phyloP scores from a whole-genome alignment of 352 stramenopile species.

The Pythium angustatum region DNA sequence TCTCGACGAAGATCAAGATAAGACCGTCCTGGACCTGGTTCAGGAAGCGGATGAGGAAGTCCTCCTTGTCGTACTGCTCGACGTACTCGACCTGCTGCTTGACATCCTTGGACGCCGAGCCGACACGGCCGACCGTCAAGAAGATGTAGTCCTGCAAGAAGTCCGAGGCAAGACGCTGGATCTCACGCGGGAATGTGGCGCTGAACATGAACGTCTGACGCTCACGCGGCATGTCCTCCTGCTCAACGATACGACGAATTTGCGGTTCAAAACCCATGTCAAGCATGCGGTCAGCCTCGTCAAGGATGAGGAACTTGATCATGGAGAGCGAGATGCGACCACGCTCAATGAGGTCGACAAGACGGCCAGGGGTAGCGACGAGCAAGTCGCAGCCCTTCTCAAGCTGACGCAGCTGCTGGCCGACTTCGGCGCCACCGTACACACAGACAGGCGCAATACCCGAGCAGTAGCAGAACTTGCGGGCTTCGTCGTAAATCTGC shows the following conservation, averaged over 20 bases:
- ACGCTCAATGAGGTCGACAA: constrained; percentile 97
- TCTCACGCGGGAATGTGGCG: constrained; percentile 98
- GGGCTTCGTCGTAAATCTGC: constrained; percentile 96
- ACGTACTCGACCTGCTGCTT: constrained; percentile 98
- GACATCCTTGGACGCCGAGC: constrained; percentile 97
- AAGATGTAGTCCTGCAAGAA: constrained; percentile 99
- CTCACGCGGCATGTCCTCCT: constrained; percentile 96
- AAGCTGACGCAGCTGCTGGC: constrained; percentile 82
- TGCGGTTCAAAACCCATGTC: constrained; percentile 99
- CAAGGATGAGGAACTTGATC: constrained; percentile 97
- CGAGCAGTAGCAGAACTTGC: constrained; percentile 97
- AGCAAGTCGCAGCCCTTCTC: constrained; percentile 96
- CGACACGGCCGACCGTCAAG: constrained; percentile 97
- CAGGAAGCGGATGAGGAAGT: constrained; percentile 96
- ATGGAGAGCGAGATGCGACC: constrained; percentile 88
- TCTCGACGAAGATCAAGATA: constrained; percentile 99
- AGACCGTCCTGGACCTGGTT: constrained; percentile 90
- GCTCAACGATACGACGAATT: constrained; percentile 98
- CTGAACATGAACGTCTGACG: constrained; percentile 99
- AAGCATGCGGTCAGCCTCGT: constrained; percentile 99
- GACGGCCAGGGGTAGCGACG: constrained; percentile 95
- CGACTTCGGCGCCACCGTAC: constrained; percentile 93
- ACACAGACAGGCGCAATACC: constrained; percentile 94
- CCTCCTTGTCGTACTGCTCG: constrained; percentile 96
- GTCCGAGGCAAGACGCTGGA: constrained; percentile 95